Evolutionary conservation across 352 stramenopile genomes (phyloP).

Genomic region (Plasmopara muralis): DNA sequence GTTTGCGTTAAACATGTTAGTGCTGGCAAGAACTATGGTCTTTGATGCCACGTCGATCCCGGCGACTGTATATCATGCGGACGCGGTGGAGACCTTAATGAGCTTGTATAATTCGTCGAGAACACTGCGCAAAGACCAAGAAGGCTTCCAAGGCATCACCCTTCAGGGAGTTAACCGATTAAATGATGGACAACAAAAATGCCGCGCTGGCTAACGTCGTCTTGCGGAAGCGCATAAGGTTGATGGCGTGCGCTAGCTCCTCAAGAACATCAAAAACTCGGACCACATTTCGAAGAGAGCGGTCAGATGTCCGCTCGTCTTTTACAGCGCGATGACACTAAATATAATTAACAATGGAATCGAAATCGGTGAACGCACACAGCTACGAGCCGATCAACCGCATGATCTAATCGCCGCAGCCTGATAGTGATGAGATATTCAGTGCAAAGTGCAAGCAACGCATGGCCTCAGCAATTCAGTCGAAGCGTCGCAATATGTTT

Average conservation of each 20-base stretch:
- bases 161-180: background rate
- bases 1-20: background rate
- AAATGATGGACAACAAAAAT: background rate
- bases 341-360: background rate
- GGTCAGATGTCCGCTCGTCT: background rate
- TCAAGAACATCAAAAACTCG: background rate
- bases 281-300: background rate
- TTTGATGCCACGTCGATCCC: background rate
- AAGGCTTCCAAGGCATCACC: background rate
- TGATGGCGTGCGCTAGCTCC: background rate
- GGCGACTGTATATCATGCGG: background rate
- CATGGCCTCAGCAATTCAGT: background rate
- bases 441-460: too few species aligned
- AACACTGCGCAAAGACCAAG: background rate
- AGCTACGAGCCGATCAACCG: background rate
- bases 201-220: background rate
- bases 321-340: background rate
- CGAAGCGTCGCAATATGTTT: background rate
- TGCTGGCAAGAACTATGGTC: background rate
- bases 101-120: background rate
- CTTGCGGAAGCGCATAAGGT: background rate
- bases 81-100: background rate
- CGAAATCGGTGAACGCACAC: background rate
- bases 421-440: background rate
- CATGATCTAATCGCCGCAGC: background rate